Evolutionary conservation across 2,329 filamentous ascomycete genomes (phyloP).

Genomic region (Colletotrichum australisinense): DNA sequence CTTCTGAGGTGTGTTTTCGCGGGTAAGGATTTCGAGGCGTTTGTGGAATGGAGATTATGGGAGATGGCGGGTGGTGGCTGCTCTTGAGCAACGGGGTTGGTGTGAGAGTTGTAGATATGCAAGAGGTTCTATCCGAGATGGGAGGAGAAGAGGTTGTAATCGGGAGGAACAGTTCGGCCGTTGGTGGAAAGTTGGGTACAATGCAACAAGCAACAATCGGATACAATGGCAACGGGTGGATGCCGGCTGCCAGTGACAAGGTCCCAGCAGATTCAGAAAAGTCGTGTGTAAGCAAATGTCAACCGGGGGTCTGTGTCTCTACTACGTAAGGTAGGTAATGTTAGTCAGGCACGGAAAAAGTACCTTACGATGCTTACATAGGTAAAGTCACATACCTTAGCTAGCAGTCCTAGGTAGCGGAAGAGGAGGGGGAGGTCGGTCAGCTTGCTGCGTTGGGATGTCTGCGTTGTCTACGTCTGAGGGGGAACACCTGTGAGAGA

Average conservation of each 20-base stretch:
- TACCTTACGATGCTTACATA: background rate
- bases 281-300: conserved; percentile 5
- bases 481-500: background rate
- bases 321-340: background rate
- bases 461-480: background rate
- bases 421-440: background rate
- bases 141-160: background rate
- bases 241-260: background rate
- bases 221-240: conserved; percentile 5
- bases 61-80: background rate
- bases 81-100: background rate
- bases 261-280: background rate
- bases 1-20: background rate
- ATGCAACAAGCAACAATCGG: background rate
- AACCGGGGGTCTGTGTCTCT: background rate
- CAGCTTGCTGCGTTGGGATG: background rate
- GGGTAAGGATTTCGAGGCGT: background rate
- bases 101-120: background rate
- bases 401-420: background rate
- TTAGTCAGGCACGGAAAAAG: conserved; percentile 4
- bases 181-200: background rate
- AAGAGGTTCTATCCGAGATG: background rate
- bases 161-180: background rate
- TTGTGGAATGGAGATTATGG: background rate
- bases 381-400: background rate